A percentile compares a stretch with the other conserved stretches of the same genome.
These are phyloP conservation scores for Stylosanthes scabra DNA, from an alignment of 331 rosid species.

Conservation along the genomic window DNA sequence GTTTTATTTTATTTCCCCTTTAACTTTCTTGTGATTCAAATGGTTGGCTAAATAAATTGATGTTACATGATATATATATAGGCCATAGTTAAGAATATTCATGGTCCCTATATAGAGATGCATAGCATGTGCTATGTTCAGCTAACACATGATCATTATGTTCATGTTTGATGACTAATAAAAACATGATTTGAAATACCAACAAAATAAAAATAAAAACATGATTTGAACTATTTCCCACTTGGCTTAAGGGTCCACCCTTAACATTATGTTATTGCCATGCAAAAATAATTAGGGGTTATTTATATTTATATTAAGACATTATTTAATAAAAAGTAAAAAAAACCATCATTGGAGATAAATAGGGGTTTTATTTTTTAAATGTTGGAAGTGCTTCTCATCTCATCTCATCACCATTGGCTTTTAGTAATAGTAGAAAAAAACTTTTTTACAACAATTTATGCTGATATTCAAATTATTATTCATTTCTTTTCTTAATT, in stretches of 20 bases:
- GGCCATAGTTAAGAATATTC: neutral
- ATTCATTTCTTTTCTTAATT: too few species aligned
- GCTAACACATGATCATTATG: neutral
- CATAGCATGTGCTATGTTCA: neutral
- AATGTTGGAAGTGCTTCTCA: neutral
- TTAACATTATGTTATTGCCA: neutral
- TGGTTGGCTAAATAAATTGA: slow-evolving; percentile 9
- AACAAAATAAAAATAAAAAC: neutral
- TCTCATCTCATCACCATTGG: neutral
- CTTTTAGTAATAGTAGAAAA: neutral
- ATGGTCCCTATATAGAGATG: neutral
- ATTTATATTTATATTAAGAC: too few species aligned
- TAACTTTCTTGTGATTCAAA: neutral
- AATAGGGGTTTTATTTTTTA: neutral
- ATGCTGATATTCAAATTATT: neutral
- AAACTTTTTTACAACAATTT: neutral
- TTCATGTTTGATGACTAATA: neutral
- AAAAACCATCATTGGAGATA: neutral
- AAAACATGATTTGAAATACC: neutral
- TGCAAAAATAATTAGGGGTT: neutral
- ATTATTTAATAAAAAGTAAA: too few species aligned
- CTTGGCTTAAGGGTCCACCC: neutral
- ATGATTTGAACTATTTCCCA: neutral
- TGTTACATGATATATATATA: neutral
- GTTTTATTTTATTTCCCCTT: too few species aligned